These are phyloP conservation scores for Hymenoscyphus repandus DNA, from an alignment of 2,329 filamentous ascomycete species.

Conservation along the genomic window DNA sequence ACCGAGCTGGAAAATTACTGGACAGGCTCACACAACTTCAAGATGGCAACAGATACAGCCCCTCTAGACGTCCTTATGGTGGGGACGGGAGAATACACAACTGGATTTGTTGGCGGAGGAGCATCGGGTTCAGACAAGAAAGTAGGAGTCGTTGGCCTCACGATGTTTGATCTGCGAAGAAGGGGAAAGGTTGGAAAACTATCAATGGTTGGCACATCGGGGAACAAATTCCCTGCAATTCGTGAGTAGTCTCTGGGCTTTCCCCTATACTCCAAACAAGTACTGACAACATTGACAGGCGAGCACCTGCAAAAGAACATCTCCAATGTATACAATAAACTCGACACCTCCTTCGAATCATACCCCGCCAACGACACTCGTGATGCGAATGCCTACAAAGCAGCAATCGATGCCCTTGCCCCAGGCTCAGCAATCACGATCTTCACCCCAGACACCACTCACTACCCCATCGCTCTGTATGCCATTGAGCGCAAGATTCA, in stretches of 20 bases:
- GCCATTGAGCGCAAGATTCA: conserved; percentile 85
- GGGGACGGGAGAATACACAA: conserved; percentile 95
- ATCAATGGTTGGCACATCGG: conserved; percentile 85
- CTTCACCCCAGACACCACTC: conserved; percentile 90
- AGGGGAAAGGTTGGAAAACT: conserved; percentile 83
- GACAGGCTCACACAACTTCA: background rate
- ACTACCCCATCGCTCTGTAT: conserved; percentile 88
- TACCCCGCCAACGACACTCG: conserved; percentile 69
- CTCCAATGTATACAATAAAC: conserved; percentile 76
- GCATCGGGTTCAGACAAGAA: conserved; percentile 91
- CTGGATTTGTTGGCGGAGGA: conserved; percentile 81
- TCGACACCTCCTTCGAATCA: conserved; percentile 81
- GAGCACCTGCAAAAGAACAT: conserved; percentile 87
- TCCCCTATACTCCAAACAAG: background rate
- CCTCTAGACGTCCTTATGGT: conserved; percentile 33
- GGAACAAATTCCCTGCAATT: conserved; percentile 86
- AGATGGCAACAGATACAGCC: conserved; percentile 6
- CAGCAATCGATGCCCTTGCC: conserved; percentile 76
- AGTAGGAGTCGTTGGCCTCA: conserved; percentile 86
- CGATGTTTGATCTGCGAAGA: conserved; percentile 80
- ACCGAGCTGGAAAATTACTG: background rate
- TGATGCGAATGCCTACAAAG: conserved; percentile 81
- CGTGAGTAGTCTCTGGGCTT: conserved; percentile 45
- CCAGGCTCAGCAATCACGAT: conserved; percentile 89
- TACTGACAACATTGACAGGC: conserved; percentile 41